A percentile compares a stretch with the other conserved stretches of the same genome.
phyloP scores from a whole-genome alignment of 2,329 filamentous ascomycete genomes.

The Claviceps pazoutovae region DNA sequence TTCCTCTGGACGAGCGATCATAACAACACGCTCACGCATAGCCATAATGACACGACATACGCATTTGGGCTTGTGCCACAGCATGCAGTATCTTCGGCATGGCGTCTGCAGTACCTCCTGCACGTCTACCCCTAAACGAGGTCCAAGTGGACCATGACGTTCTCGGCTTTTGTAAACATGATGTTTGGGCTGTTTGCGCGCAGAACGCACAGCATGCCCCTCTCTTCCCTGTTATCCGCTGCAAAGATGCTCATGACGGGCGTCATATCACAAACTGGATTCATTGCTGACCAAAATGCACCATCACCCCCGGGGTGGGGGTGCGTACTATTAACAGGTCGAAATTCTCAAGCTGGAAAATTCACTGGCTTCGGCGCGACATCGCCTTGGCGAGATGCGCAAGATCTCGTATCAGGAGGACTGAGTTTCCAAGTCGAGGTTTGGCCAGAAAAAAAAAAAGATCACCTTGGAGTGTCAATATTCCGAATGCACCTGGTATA shows the following conservation, averaged over 20 bases:
- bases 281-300: conserved; percentile 3
- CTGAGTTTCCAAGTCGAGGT: conserved; percentile 13
- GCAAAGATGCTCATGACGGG: not conserved
- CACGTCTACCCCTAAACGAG: no score
- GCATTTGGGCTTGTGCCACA: not conserved
- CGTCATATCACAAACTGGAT: not conserved
- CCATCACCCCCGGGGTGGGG: not conserved
- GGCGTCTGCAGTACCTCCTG: no score
- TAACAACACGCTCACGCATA: not conserved
- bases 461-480: no score
- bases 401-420: conserved; percentile 91
- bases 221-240: not conserved
- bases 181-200: not conserved
- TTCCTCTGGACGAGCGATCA: not conserved
- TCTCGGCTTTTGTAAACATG: not conserved
- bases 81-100: no score
- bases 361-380: conserved; percentile 60
- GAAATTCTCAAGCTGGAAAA: conserved; percentile 96
- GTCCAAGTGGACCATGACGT: not conserved
- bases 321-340: conserved; percentile 43
- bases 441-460: not conserved
- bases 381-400: conserved; percentile 88
- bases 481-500: no score
- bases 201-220: not conserved
- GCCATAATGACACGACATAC: no score